These are phyloP conservation scores for Gossypium ekmanianum DNA, from an alignment of 345 rosid species.

Conservation along the genomic window DNA sequence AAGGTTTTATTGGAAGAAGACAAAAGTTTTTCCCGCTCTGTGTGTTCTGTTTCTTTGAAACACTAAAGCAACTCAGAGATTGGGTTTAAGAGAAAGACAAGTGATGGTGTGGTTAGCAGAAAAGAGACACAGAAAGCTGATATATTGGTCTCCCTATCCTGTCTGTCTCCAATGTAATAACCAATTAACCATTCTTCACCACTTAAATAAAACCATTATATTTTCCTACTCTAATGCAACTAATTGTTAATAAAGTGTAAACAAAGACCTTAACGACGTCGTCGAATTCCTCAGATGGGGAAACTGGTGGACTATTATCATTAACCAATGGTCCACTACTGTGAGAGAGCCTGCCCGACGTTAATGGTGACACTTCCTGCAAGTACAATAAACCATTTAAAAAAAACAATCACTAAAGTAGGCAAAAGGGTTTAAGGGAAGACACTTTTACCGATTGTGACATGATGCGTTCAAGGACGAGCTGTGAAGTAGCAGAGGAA, in stretches of 20 bases:
- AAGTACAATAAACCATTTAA: conserved; percentile 3
- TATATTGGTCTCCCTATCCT: conserved; percentile 16
- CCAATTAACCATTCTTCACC: too few relatives aligned
- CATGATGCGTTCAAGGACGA: conserved; percentile 94
- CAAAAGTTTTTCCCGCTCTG: conserved; percentile 25
- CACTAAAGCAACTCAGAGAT: conserved; percentile 5
- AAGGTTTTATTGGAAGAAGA: conserved; percentile 34
- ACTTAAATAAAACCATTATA: background rate
- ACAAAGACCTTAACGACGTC: conserved; percentile 77
- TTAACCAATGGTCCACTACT: conserved; percentile 83
- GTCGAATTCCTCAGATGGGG: conserved; percentile 85
- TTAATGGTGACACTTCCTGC: conserved; percentile 88
- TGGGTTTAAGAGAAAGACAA: conserved; percentile 1
- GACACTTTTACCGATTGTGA: conserved; percentile 64
- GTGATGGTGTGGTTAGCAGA: conserved; percentile 14
- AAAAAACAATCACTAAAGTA: background rate
- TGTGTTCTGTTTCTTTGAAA: conserved; percentile 6
- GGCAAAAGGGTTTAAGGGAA: background rate
- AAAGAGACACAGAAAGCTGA: conserved; percentile 20
- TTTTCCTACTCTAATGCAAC: too few relatives aligned
- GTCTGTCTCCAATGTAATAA: conserved; percentile 15
- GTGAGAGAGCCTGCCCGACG: conserved; percentile 93
- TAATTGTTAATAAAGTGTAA: background rate
- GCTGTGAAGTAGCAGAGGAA: conserved; percentile 80
- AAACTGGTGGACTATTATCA: conserved; percentile 69